Evolutionary conservation across 2,329 filamentous ascomycete species (phyloP), one percentile per base, ranked within the genome.

Genomic region (Monosporascus ibericus): DNA sequence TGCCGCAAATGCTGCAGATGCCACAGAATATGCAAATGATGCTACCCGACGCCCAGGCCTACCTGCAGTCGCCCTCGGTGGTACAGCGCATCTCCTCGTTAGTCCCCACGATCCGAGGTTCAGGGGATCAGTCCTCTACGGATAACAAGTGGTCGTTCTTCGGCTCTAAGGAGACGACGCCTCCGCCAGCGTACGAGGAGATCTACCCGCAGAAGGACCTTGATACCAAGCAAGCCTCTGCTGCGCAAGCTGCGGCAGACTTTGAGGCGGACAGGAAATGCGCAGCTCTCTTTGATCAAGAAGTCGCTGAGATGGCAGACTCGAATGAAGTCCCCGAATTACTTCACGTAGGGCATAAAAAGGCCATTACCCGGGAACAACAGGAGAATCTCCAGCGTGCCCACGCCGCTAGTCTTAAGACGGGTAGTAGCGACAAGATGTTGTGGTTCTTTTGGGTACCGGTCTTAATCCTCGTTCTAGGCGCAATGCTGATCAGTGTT

Each of bases 121-220:
- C 75, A 5, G 70, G 64, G 17, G 69, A 70, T 30, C 65, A 70
- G 24, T 53, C 68, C 47, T 56, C 68, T 39, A 78, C 74, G 51
- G 78, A 83, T 49, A 75, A 75, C 59, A 77, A 78, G 54, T 88
- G 86, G 85, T 88, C 86, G 44, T 71, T 76, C 38, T 75, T 78
- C 49, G 59, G 63, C 27, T 73, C 70, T 20, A 72, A 71, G 39
- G 70, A 80, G 9, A 22, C 42, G 6, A 72, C 76, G 4, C 75
- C 80, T 34, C 88, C 88, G 8, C 89, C 89, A 9, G 81, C 89
- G 0, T 94, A 94, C 58, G 85, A 91, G 50, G 89, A 92, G 47
- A 81, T 94, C 27, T 94, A 84, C 66, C 88, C 87, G 2, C 72
- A 73, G 40, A 69, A 74, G 50, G 73, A 76, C 44, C 57, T 76